Conservation (phyloP, 768 basidiomycete species). For the Cystobasidium tubakii region DNA sequence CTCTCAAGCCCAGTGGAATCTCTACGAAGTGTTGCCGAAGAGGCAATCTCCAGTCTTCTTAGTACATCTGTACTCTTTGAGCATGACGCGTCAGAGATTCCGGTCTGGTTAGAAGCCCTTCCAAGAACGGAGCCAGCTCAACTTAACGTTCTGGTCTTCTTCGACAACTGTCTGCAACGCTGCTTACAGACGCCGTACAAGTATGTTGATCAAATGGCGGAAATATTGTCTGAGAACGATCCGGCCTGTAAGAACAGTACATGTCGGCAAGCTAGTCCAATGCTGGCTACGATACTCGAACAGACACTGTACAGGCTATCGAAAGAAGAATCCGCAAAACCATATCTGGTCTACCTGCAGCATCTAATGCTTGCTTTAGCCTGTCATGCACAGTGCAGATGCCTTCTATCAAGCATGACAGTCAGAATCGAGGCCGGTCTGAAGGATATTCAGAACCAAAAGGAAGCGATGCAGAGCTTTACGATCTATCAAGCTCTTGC, state of each 20-base stretch:
- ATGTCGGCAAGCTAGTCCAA: slow-evolving; percentile 54
- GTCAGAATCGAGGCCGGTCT: neutral
- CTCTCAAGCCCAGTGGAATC: slow-evolving; percentile 55
- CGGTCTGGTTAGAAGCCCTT: slow-evolving; percentile 66
- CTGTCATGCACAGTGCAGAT: slow-evolving; percentile 1
- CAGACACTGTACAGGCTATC: slow-evolving; percentile 65
- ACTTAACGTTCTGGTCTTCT: slow-evolving; percentile 60
- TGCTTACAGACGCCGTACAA: slow-evolving; percentile 76
- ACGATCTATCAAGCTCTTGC: neutral
- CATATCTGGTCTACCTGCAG: neutral
- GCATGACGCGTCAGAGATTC: slow-evolving; percentile 65
- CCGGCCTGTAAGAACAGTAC: neutral
- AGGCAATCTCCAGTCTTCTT: slow-evolving; percentile 62
- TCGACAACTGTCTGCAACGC: slow-evolving; percentile 79
- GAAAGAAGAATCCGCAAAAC: slow-evolving; percentile 1
- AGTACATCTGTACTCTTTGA: slow-evolving; percentile 72
- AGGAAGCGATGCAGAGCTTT: neutral
- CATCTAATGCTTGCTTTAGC: neutral
- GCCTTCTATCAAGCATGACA: neutral
- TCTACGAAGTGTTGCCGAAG: slow-evolving; percentile 55
- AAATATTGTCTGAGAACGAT: neutral
- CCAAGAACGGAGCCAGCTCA: slow-evolving; percentile 53
- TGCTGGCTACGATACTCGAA: slow-evolving; percentile 73
- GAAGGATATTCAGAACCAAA: neutral
- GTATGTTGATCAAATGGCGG: slow-evolving; percentile 68